Base-by-base conservation (phyloP, 371 early-diverging fungal genomes). In the Dichotomocladium elegans region DNA sequence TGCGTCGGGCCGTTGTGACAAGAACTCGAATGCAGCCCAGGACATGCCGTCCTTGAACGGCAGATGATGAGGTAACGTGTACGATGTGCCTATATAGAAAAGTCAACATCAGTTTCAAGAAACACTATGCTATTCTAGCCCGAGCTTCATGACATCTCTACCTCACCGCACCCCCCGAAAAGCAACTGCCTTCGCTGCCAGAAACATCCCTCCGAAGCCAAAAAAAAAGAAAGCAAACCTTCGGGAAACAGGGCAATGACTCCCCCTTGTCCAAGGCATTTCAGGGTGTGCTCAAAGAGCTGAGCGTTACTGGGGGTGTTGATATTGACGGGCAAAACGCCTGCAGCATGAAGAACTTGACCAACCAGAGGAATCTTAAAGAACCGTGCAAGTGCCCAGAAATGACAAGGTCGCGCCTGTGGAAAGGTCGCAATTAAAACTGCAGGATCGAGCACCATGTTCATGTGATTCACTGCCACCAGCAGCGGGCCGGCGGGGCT, bases 361-460 rank as follows among this genome's bases (percentile, higher is more conserved):
- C 70, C 71, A 2, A 62, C 63, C 10, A 70, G 30, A n/a, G 76
- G 76, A 55, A 79, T 77, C 46, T 51, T 51, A 53, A 80, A 82
- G 51, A 82, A 70, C 19, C 74, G 63, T 29, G 73, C 72, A 15
- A 77, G 62, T 3, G 83, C 83, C 83, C 83, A 82, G 44, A 82
- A 79, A 55, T 82, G 83, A 51, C 74, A 68, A 7, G 71, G 71
- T 31, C 81, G 63, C 11, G 61, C 59, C 41, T 82, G 74, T 4
- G 83, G 83, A 56, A 79, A 70, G 17, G 75, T 75, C 24, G 66
- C 70, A 22, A 74, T 69, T 4, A 82, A 45, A 7, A 82, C 65
- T 15, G 68, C 74, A 15, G 81, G 80, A 62, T 82, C 83, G 17
- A 82, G 57, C 0, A 80, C 74, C 83, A 82, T 82, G 56, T 82